Evolutionary conservation across 106 monocot species (phyloP), one percentile per base, ranked within the genome.

Genomic region (Xerophyta viscosa): DNA sequence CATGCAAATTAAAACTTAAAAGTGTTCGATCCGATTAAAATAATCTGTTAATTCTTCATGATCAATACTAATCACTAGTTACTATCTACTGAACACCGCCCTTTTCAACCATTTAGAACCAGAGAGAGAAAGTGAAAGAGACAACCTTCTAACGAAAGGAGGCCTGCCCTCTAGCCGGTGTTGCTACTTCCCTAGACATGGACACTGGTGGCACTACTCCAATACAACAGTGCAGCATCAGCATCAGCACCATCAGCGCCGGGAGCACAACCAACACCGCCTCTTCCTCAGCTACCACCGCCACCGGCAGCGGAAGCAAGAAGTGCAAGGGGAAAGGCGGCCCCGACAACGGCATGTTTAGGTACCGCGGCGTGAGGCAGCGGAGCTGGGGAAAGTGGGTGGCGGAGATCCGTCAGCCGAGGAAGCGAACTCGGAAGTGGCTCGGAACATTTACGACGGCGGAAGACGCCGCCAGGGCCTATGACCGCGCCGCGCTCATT

Each of bases 341-440:
- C 0, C 84, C 84, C 1, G 86, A 86, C 56, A 86, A 82, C 57
- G 68, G 51, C 23, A 82, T 78, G 69, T 82, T 81, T 70, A 61
- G 82, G 46, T 91, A 82, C 66, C 60, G 91, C 1, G 91, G 91
- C 0, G 91, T 86, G 23, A 70, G 86, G 41, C 91, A 91, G 57
- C 59, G 91, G 21, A 91, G 86, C 72, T 91, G 91, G 91, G 91
- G 91, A 17, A 86, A 91, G 58, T 91, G 91, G 91, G 91, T 91
- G 27, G 91, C 91, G 13, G 91, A 91, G 73, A 91, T 91, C 24
- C 71, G 91, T 1, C 86, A 91, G 61, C 91, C 91, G 8, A 47
- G 82, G 37, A 78, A 76, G 64, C 73, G 86, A 10, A 67, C 86
- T 2, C 65, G 91, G 41, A 81, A 71, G 50, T 91, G 91, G 91